Conservation (phyloP, 805 yeast genomes). For the Yarrowia sp. region DNA sequence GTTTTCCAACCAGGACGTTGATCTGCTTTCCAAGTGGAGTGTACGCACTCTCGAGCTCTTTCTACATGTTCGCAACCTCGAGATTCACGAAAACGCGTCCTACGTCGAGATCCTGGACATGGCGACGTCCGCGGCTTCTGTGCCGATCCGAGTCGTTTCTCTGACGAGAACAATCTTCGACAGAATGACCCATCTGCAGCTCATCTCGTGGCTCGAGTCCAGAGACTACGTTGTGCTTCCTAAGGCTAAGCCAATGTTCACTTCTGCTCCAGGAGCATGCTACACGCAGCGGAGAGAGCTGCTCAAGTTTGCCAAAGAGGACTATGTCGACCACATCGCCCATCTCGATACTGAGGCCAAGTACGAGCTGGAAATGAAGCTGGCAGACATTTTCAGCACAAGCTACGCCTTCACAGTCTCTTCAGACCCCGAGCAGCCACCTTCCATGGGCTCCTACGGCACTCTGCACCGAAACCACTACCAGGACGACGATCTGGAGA, state of each 20-base stretch:
- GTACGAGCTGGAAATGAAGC: slow-evolving; percentile 10
- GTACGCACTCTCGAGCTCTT: slow-evolving; percentile 4
- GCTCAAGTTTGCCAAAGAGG: not conserved
- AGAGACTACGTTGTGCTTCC: slow-evolving; percentile 6
- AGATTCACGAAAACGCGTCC: not conserved
- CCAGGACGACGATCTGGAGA: slow-evolving; percentile 13
- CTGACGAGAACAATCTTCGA: slow-evolving; percentile 1
- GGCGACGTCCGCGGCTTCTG: not conserved
- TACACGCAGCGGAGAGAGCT: not conserved
- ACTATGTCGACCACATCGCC: slow-evolving; percentile 1
- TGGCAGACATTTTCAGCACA: not conserved
- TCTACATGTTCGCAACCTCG: not conserved
- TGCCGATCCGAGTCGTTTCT: not conserved
- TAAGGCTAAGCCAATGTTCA: slow-evolving; percentile 9
- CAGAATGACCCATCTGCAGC: slow-evolving; percentile 6
- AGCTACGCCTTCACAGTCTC: not conserved
- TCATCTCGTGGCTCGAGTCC: slow-evolving; percentile 1
- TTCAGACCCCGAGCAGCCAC: not conserved
- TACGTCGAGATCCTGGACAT: slow-evolving; percentile 1
- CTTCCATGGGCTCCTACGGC: slow-evolving; percentile 1
- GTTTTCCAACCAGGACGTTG: not conserved
- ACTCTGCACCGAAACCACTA: not conserved
- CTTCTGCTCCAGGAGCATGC: slow-evolving; percentile 7
- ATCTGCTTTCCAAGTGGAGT: not conserved
- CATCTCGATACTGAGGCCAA: not conserved